Conservation (phyloP, 1,139 yeast species). For the Candida neerlandica region DNA sequence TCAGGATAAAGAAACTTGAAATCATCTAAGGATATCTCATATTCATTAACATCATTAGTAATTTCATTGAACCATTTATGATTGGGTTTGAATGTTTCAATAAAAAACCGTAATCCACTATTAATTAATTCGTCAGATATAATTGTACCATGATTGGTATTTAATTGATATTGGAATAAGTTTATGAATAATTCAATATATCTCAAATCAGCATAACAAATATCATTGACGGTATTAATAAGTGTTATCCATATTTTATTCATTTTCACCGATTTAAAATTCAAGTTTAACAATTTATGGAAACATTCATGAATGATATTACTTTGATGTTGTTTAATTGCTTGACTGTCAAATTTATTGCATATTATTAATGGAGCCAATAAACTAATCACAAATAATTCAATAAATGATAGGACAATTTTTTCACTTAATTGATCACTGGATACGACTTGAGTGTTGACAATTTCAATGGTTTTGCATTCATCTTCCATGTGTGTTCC, state of each 20-base stretch:
- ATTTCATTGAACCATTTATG: conserved; percentile 13
- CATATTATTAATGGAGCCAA: conserved; percentile 18
- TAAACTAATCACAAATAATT: conserved; percentile 22
- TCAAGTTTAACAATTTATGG: conserved; percentile 9
- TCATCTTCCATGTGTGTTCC: conserved; percentile 20
- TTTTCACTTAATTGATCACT: conserved; percentile 17
- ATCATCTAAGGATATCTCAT: conserved; percentile 17
- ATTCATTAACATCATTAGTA: not conserved
- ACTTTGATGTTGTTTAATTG: conserved; percentile 2
- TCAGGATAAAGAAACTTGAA: conserved; percentile 19
- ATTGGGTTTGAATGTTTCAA: conserved; percentile 24
- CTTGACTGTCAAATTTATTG: conserved; percentile 6
- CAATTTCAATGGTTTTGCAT: conserved; percentile 17
- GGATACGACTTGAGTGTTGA: conserved; percentile 9
- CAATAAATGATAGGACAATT: conserved; percentile 19
- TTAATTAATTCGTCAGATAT: conserved; percentile 23
- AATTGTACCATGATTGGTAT: conserved; percentile 10
- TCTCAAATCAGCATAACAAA: conserved; percentile 31
- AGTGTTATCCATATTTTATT: conserved; percentile 29
- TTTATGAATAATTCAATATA: conserved; percentile 22
- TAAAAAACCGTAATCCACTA: conserved; percentile 28
- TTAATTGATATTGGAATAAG: conserved; percentile 23
- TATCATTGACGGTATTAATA: conserved; percentile 32
- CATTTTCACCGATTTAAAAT: conserved; percentile 4
- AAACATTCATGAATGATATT: conserved; percentile 7